These are phyloP conservation scores for Epichloe hybrida DNA, from an alignment of 2,329 filamentous ascomycete species.

Conservation along the genomic window DNA sequence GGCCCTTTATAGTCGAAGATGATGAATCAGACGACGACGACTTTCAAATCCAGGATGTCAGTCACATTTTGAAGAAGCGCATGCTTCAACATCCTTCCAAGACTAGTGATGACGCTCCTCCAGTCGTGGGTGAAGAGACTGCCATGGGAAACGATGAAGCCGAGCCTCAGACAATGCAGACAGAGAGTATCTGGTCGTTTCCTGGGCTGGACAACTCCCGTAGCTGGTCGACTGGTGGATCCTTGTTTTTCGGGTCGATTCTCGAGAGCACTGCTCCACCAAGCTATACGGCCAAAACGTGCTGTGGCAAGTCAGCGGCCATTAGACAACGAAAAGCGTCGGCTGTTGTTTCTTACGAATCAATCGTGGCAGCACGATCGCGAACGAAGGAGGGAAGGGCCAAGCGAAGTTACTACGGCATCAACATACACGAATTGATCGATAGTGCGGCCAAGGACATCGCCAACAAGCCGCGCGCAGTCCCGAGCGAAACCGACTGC, in stretches of 20 bases:
- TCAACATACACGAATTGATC: slow-evolving; percentile 77
- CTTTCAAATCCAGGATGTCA: slow-evolving; percentile 2
- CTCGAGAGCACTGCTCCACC: slow-evolving; percentile 13
- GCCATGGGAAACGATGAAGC: slow-evolving; percentile 1
- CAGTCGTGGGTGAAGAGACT: not conserved
- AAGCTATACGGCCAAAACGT: slow-evolving; percentile 35
- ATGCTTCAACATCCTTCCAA: slow-evolving; percentile 16
- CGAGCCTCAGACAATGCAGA: not conserved
- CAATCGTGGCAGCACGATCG: slow-evolving; percentile 54
- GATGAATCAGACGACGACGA: slow-evolving; percentile 22
- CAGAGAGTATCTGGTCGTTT: not conserved
- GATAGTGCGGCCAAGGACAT: slow-evolving; percentile 54
- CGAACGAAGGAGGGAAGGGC: slow-evolving; percentile 54
- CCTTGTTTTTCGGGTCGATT: slow-evolving; percentile 16
- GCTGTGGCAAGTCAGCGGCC: slow-evolving; percentile 41
- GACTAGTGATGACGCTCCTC: not conserved
- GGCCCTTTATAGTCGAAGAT: slow-evolving; percentile 27
- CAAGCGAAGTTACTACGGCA: slow-evolving; percentile 72
- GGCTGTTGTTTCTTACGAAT: slow-evolving; percentile 43
- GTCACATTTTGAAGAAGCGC: slow-evolving; percentile 17
- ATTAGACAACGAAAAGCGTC: slow-evolving; percentile 40
- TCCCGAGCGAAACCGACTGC: slow-evolving; percentile 15
- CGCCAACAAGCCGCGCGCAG: slow-evolving; percentile 20
- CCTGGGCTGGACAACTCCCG: not conserved
- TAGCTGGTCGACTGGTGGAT: slow-evolving; percentile 10